Evolutionary conservation across 306 rosid genomes (phyloP).

Genomic region (Alnus rubra): DNA sequence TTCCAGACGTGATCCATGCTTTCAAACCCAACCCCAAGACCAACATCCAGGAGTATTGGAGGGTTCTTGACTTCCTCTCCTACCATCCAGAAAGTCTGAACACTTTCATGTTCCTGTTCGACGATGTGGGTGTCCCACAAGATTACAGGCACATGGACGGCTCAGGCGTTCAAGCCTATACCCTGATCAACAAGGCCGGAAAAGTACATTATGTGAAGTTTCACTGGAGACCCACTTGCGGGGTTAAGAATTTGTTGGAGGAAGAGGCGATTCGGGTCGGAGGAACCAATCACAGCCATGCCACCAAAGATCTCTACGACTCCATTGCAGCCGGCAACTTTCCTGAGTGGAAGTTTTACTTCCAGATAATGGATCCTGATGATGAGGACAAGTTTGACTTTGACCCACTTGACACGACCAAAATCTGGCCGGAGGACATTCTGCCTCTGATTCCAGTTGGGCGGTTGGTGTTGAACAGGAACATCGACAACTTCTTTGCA

Average conservation of each 20-base stretch:
- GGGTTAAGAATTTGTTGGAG: constrained; percentile 74
- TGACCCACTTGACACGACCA: constrained; percentile 91
- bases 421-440: constrained; percentile 96
- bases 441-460: constrained; percentile 93
- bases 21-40: constrained; percentile 92
- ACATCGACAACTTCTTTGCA: constrained; percentile 90
- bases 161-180: constrained; percentile 76
- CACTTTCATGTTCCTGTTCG: constrained; percentile 74
- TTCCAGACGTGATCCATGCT: constrained; percentile 93
- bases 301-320: constrained; percentile 86
- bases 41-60: constrained; percentile 91
- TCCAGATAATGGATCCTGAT: constrained; percentile 85
- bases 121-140: constrained; percentile 85
- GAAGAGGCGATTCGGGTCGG: constrained; percentile 85
- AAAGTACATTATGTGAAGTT: constrained; percentile 76
- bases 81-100: constrained; percentile 92
- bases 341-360: constrained; percentile 92
- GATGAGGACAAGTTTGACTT: constrained; percentile 84
- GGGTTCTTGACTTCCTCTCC: constrained; percentile 86
- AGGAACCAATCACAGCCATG: constrained; percentile 95
- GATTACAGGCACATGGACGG: constrained; percentile 98
- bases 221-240: constrained; percentile 85
- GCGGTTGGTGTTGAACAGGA: constrained; percentile 86
- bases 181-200: constrained; percentile 75
- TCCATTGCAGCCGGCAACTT: constrained; percentile 94